Evolutionary conservation across 2,329 filamentous ascomycete genomes (phyloP).

Genomic region (Trichoderma sp.): DNA sequence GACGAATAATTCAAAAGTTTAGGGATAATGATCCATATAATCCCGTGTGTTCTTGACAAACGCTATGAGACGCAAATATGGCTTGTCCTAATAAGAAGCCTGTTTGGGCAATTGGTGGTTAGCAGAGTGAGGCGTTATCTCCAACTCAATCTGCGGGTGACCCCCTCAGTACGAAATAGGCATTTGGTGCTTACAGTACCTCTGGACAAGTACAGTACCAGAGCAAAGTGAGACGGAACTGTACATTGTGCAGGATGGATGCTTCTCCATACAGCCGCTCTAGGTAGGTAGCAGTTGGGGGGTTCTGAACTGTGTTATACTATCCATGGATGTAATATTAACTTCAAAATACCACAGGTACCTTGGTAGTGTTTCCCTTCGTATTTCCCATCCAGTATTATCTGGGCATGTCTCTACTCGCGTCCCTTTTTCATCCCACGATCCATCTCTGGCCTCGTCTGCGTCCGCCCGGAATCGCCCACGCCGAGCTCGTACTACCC

Average conservation of each 20-base stretch:
- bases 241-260: neutral
- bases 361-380: no score
- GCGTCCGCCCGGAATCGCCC: neutral
- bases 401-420: no score
- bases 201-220: neutral
- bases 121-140: neutral
- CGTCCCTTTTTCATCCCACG: neutral
- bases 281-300: neutral
- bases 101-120: conserved; percentile 1
- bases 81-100: neutral
- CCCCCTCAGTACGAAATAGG: conserved; percentile 5
- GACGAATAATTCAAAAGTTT: neutral
- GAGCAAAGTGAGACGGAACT: neutral
- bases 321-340: no score
- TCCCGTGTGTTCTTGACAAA: neutral
- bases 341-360: no score
- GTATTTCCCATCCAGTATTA: no score
- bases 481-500: neutral
- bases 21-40: neutral
- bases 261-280: neutral
- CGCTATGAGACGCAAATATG: neutral
- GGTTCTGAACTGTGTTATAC: no score
- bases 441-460: neutral
- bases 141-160: neutral
- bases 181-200: neutral